phyloP scores from a whole-genome alignment of 257 asterid genomes.

The Striga asiatica region DNA sequence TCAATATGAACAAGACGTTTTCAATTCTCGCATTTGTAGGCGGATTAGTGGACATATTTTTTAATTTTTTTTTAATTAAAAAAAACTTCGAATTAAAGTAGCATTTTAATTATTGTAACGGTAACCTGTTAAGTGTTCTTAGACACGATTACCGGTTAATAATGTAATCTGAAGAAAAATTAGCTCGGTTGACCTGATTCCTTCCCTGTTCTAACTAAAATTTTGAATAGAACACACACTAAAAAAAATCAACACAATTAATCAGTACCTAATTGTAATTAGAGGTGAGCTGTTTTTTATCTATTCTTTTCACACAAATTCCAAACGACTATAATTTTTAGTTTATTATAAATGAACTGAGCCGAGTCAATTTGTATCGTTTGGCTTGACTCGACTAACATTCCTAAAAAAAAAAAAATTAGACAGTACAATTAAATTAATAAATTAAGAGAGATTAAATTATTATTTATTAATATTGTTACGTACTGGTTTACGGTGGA shows the following conservation, averaged over 20 bases:
- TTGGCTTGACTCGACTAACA: too few species aligned
- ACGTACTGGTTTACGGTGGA: slow-evolving; percentile 81
- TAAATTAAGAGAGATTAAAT: too few species aligned
- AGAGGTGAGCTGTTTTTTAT: too few species aligned
- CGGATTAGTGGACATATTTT: not conserved
- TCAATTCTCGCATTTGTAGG: not conserved
- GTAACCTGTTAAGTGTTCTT: not conserved
- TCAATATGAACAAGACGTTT: slow-evolving; percentile 12
- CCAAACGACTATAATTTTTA: too few species aligned
- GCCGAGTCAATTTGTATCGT: too few species aligned
- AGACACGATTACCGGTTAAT: not conserved
- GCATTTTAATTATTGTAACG: not conserved
- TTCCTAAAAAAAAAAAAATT: too few species aligned
- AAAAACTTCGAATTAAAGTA: not conserved
- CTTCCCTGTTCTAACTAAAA: not conserved
- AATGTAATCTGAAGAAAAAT: not conserved
- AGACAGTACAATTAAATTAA: too few species aligned
- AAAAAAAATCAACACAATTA: not conserved
- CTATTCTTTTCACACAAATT: too few species aligned
- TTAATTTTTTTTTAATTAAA: too few species aligned
- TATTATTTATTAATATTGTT: not conserved
- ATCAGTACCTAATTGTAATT: too few species aligned
- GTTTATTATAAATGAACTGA: too few species aligned
- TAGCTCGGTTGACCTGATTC: not conserved
- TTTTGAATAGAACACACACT: not conserved